These are phyloP conservation scores for Bacterosira constricta DNA, from an alignment of 108 stramenopile species.

Conservation along the genomic window DNA sequence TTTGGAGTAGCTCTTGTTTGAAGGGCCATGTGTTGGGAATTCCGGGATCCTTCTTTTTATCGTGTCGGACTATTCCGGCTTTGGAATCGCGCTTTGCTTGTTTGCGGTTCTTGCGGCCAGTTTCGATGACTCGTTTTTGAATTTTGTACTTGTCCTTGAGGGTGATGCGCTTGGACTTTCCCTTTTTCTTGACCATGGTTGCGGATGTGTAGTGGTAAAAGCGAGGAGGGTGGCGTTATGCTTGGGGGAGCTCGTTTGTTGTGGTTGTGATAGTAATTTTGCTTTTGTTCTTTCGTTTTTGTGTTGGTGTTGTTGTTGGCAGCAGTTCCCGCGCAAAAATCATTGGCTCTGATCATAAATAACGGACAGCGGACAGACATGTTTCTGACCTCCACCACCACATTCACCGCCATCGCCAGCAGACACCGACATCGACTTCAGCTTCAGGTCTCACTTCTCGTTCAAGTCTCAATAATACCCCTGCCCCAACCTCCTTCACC, in stretches of 20 bases:
- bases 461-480: too few relatives aligned
- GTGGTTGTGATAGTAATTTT: not conserved
- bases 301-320: not conserved
- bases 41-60: constrained; percentile 93
- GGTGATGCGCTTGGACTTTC: constrained; percentile 95
- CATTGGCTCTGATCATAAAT: too few relatives aligned
- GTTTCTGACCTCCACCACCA: too few relatives aligned
- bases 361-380: constrained; percentile 5
- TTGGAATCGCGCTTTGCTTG: constrained; percentile 86
- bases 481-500: too few relatives aligned
- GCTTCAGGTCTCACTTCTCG: too few relatives aligned
- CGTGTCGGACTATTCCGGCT: constrained; percentile 58
- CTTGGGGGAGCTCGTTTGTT: too few relatives aligned
- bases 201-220: not conserved
- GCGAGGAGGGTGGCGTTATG: too few relatives aligned
- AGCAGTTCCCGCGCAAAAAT: not conserved
- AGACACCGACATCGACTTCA: too few relatives aligned
- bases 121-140: constrained; percentile 89
- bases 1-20: constrained; percentile 94
- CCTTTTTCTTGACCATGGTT: constrained; percentile 98
- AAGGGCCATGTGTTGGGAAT: constrained; percentile 99
- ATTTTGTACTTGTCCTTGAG: constrained; percentile 99
- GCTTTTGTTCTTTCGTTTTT: not conserved
- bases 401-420: too few relatives aligned
- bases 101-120: constrained; percentile 91